phyloP scores from a whole-genome alignment of 805 yeast species.

The Cyberlindnera americana region DNA sequence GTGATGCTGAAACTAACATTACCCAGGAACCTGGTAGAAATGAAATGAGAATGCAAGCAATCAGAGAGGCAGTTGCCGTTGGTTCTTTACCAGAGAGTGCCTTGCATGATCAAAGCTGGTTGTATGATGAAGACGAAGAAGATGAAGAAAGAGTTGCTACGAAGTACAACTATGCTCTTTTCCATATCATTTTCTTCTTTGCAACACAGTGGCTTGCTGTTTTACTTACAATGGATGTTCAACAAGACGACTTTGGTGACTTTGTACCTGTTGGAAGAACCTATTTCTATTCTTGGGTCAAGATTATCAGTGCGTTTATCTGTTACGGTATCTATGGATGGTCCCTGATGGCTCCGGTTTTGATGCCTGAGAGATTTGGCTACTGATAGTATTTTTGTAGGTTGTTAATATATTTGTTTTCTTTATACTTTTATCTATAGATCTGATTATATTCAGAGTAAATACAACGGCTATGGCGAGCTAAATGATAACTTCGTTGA shows the following conservation, averaged over 20 bases:
- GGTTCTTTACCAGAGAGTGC: slow-evolving; percentile 96
- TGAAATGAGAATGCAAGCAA: slow-evolving; percentile 82
- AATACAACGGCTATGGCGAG: no score
- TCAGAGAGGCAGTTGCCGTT: slow-evolving; percentile 91
- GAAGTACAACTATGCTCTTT: slow-evolving; percentile 79
- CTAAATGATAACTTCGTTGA: no score
- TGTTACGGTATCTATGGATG: slow-evolving; percentile 84
- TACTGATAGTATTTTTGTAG: not conserved
- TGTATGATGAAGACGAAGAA: slow-evolving; percentile 40
- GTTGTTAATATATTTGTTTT: no score
- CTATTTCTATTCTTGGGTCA: slow-evolving; percentile 92
- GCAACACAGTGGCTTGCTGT: slow-evolving; percentile 98
- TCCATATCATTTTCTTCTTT: slow-evolving; percentile 86
- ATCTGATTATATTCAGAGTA: no score
- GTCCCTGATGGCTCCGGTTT: slow-evolving; percentile 87
- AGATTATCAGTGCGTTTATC: slow-evolving; percentile 87
- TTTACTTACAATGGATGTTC: slow-evolving; percentile 85
- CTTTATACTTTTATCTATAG: slow-evolving; percentile 70
- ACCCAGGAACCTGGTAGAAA: slow-evolving; percentile 54
- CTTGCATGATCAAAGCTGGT: slow-evolving; percentile 64
- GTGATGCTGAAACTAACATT: slow-evolving; percentile 29
- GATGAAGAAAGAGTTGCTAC: slow-evolving; percentile 64
- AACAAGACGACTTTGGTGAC: slow-evolving; percentile 77
- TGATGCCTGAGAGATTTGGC: slow-evolving; percentile 84
- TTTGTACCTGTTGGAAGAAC: slow-evolving; percentile 97